phyloP scores from a whole-genome alignment of 495 filamentous ascomycete species.

The Penicillium ucsense region DNA sequence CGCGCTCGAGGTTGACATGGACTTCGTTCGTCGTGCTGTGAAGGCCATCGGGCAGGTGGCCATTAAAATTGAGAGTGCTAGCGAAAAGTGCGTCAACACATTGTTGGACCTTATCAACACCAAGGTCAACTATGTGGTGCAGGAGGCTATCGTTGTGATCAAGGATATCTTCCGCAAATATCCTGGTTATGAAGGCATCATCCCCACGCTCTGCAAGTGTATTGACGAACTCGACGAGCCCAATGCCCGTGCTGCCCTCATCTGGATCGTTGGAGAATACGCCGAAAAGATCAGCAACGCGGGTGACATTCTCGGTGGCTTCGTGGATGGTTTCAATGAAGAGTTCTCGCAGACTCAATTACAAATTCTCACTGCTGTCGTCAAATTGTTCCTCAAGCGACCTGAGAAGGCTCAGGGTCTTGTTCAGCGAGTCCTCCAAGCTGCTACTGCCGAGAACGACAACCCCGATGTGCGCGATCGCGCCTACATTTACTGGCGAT shows the following conservation, averaged over 20 bases:
- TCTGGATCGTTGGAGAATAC: conserved; percentile 99
- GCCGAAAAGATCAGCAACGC: conserved; percentile 98
- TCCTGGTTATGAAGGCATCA: conserved; percentile 95
- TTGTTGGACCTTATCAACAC: conserved; percentile 88
- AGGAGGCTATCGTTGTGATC: conserved; percentile 96
- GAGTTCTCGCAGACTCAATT: conserved; percentile 91
- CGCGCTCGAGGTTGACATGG: conserved; percentile 97
- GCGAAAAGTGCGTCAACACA: conserved; percentile 90
- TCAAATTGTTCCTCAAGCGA: conserved; percentile 95
- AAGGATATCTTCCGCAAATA: conserved; percentile 98
- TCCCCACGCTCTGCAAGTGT: conserved; percentile 90
- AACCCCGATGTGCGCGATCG: conserved; percentile 95
- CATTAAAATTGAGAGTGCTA: conserved; percentile 93
- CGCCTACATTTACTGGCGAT: conserved; percentile 96
- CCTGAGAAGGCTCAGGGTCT: conserved; percentile 86
- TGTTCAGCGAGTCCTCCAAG: conserved; percentile 86
- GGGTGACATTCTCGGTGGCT: conserved; percentile 74
- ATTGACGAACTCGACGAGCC: conserved; percentile 97
- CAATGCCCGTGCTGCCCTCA: conserved; percentile 79
- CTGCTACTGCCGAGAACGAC: conserved; percentile 87
- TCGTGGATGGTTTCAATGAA: conserved; percentile 86
- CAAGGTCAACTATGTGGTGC: conserved; percentile 98
- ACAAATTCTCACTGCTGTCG: conserved; percentile 91
- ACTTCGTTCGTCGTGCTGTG: conserved; percentile 89
- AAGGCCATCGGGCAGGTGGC: conserved; percentile 94